Conservation (phyloP, 768 basidiomycete genomes). For the Fomitopsis pulvina region DNA sequence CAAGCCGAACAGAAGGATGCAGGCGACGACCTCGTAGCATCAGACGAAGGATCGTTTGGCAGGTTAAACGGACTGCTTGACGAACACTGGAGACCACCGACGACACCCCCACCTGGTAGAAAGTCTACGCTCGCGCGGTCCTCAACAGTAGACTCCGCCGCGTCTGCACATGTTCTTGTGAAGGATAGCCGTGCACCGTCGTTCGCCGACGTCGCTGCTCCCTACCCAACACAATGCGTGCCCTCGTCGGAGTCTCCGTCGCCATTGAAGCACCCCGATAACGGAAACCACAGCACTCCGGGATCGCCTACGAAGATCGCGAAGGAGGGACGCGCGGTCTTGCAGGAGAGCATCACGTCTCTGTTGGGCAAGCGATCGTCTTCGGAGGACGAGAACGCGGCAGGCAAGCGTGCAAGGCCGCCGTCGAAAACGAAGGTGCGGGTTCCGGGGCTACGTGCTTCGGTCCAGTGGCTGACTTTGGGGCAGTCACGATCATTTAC, state of each 20-base stretch:
- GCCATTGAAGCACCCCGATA: constrained; percentile 28
- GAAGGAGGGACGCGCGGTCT: constrained; percentile 41
- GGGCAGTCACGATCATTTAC: not conserved
- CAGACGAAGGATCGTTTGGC: not conserved
- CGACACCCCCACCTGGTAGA: constrained; percentile 2
- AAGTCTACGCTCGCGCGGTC: not conserved
- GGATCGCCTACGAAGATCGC: constrained; percentile 13
- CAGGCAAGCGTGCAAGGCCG: constrained; percentile 32
- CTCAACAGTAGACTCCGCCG: not conserved
- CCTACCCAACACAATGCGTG: constrained; percentile 24
- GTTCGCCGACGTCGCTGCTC: not conserved
- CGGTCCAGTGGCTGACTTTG: not conserved
- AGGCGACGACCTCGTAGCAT: not conserved
- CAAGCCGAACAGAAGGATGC: not conserved
- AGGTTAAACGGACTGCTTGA: not conserved
- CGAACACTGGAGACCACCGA: not conserved
- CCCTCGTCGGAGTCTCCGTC: constrained; percentile 54
- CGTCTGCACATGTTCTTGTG: not conserved
- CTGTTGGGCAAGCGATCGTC: constrained; percentile 63
- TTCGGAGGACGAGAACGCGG: constrained; percentile 18
- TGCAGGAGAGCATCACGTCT: constrained; percentile 64
- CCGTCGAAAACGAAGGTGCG: constrained; percentile 31
- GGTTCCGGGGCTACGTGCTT: constrained; percentile 2
- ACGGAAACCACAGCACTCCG: constrained; percentile 16
- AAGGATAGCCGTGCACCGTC: not conserved